Evolutionary conservation across 2,329 filamentous ascomycete genomes (phyloP).

Genomic region (Claviceps cyperi): DNA sequence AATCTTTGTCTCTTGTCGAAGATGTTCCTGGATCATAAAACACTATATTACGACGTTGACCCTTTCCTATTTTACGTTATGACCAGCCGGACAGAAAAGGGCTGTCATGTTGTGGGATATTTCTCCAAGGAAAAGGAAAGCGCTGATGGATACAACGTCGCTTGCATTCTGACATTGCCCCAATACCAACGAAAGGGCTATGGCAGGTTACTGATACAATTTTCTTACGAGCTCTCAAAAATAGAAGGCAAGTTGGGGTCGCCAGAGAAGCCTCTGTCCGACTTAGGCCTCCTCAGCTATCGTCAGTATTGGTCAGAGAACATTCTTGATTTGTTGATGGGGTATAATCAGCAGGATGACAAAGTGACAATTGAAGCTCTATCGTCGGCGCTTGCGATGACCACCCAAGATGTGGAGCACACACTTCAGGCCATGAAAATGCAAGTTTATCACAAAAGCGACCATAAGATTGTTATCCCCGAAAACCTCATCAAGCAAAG

Average conservation of each 20-base stretch:
- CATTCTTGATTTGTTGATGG: constrained; percentile 74
- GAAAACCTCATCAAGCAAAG: constrained; percentile 66
- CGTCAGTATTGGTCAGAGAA: constrained; percentile 97
- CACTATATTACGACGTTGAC: constrained; percentile 98
- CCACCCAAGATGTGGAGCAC: constrained; percentile 91
- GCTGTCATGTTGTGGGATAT: constrained; percentile 95
- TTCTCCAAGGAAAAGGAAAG: constrained; percentile 98
- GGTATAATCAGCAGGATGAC: constrained; percentile 50
- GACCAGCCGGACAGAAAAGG: constrained; percentile 76
- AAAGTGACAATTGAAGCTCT: constrained; percentile 78
- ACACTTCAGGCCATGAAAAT: constrained; percentile 89
- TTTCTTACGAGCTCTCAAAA: constrained; percentile 92
- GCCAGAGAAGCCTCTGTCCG: constrained; percentile 89
- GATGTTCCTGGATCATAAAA: constrained; percentile 95
- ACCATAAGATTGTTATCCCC: constrained; percentile 89
- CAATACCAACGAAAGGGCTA: constrained; percentile 95
- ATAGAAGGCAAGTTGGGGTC: constrained; percentile 91
- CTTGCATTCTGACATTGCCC: constrained; percentile 90
- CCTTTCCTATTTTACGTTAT: constrained; percentile 98
- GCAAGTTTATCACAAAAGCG: constrained; percentile 89
- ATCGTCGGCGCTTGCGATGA: constrained; percentile 73
- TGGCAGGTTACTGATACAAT: constrained; percentile 84
- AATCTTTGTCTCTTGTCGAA: constrained; percentile 91
- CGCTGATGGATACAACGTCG: constrained; percentile 92
- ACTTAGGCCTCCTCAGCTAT: constrained; percentile 85